phyloP scores from a whole-genome alignment of 176 grass and related monocot genomes.

The Luzula sylvatica region DNA sequence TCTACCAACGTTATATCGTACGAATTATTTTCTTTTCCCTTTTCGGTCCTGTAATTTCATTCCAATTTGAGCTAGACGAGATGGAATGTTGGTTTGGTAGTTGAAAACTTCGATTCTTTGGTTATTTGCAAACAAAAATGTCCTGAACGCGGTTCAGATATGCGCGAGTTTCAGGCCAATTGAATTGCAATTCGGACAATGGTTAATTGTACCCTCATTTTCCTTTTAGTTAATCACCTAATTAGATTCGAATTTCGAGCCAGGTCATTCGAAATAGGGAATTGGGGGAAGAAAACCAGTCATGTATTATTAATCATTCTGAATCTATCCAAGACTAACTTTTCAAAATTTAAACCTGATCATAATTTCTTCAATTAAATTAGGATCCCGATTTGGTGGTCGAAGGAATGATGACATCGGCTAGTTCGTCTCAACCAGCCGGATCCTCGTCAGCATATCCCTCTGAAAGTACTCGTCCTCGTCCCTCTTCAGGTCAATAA shows the following conservation, averaged over 20 bases:
- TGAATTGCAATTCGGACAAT: too few species aligned
- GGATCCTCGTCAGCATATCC: slow-evolving; percentile 46
- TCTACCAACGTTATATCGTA: slow-evolving; percentile 81
- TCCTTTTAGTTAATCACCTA: too few species aligned
- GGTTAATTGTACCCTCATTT: too few species aligned
- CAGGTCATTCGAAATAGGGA: too few species aligned
- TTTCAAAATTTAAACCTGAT: too few species aligned
- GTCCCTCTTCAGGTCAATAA: slow-evolving; percentile 42
- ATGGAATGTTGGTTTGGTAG: slow-evolving; percentile 1
- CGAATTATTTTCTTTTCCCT: neutral
- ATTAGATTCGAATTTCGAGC: too few species aligned
- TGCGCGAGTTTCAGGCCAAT: too few species aligned
- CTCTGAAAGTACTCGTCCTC: slow-evolving; percentile 35
- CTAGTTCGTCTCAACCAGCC: slow-evolving; percentile 39
- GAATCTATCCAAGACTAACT: too few species aligned
- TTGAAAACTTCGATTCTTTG: neutral
- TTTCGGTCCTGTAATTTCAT: too few species aligned
- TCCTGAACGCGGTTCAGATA: too few species aligned
- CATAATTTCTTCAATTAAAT: slow-evolving; percentile 1
- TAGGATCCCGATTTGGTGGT: slow-evolving; percentile 77
- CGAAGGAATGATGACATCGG: slow-evolving; percentile 58
- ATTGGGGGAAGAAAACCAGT: too few species aligned
- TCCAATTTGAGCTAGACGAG: neutral
- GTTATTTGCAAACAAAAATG: neutral
- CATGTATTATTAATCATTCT: too few species aligned